Evolutionary conservation across 495 filamentous ascomycete species (phyloP), one percentile per base, ranked within the genome.

Genomic region (Penicilliopsis zonata): DNA sequence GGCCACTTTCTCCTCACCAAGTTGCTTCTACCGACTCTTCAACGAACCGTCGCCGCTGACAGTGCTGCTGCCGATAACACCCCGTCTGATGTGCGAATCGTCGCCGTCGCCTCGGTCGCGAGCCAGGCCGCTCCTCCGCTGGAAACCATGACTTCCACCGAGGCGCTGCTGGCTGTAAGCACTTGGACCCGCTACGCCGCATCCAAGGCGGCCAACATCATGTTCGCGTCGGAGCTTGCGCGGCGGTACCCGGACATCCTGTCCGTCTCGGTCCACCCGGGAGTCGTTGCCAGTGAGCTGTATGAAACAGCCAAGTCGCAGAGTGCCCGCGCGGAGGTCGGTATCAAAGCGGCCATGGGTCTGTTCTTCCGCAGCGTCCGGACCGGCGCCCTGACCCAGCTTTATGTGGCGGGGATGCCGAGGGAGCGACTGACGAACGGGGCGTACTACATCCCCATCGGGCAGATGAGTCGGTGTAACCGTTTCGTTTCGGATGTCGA

Each of bases 131-230:
- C 72, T 23, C 53, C 73, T 3, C 35, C 73, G 3, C 67, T 72
- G 17, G 65, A 67, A 38, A 19, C 37, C 52, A 33, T 68, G 61
- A 53, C 54, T 21, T 49, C 65, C 14, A 68, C 67, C 27, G 49
- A 40, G 8, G 53, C 39, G 3, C 56, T 52, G 17, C 44, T 45
- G 37, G 44, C 44, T 5, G 39, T 34, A 9, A 50, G 39, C 29
- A 52, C 58, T 9, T 69, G 54, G 52, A 35, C 43, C 10, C 67
- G 73, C 14, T 87, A 86, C 46, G 68, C 57, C 3, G 65, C 80
- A 17, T 65, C 61, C 40, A 86, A 86, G 56, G 66, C 83, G 1
- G 74, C 78, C 5, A 84, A 83, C 46, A 61, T 83, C n/a, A 54
- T 84, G 2, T 78, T 70, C 36, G 63, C 70, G 1, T 41, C 52